Evolutionary conservation across 371 early-diverging fungal species (phyloP).

Genomic region (Lichtheimia corymbifera): DNA sequence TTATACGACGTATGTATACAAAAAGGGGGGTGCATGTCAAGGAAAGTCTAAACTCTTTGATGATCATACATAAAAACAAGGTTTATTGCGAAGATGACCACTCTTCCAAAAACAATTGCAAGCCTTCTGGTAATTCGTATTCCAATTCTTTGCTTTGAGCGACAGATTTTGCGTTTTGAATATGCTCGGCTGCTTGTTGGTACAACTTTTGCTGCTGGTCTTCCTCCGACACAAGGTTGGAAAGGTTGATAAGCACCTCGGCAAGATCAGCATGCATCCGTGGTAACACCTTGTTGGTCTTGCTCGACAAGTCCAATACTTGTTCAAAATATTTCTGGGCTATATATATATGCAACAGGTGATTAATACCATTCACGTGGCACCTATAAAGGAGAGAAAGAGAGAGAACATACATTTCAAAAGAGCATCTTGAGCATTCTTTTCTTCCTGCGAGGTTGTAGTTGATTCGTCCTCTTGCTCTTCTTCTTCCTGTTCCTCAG

Average conservation of each 20-base stretch:
- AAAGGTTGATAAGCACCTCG: slow-evolving; percentile 41
- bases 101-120: slow-evolving; percentile 44
- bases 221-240: slow-evolving; percentile 40
- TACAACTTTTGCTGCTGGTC: slow-evolving; percentile 38
- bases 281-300: slow-evolving; percentile 22
- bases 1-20: too few relatives aligned
- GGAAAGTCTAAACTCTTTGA: too few relatives aligned
- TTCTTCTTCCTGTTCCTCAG: slow-evolving; percentile 29
- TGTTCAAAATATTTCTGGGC: slow-evolving; percentile 35
- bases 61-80: too few relatives aligned
- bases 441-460: slow-evolving; percentile 22
- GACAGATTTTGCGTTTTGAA: slow-evolving; percentile 32
- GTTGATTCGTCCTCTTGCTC: slow-evolving; percentile 21
- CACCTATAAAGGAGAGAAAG: too few relatives aligned
- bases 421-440: slow-evolving; percentile 25
- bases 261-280: slow-evolving; percentile 41
- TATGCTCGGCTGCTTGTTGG: slow-evolving; percentile 27
- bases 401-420: too few relatives aligned
- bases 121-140: slow-evolving; percentile 42
- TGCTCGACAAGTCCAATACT: slow-evolving; percentile 25
- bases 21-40: too few relatives aligned
- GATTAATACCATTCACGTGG: not conserved
- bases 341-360: slow-evolving; percentile 6
- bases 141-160: slow-evolving; percentile 28
- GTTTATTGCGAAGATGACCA: slow-evolving; percentile 9